These are phyloP conservation scores for Suhomyces sp. DNA, from an alignment of 805 yeast genomes.

Conservation along the genomic window DNA sequence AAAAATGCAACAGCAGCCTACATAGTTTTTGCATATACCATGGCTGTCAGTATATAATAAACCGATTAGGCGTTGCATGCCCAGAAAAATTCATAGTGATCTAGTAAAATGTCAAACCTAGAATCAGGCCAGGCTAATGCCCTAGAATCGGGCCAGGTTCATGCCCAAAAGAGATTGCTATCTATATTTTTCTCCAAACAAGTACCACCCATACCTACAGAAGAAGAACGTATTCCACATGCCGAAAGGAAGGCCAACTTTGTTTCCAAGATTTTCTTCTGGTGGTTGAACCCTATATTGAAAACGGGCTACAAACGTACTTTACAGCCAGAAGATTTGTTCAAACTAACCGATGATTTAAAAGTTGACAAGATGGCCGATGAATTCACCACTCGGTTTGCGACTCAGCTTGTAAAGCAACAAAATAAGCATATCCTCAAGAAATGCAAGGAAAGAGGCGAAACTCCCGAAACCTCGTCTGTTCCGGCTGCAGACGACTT, in stretches of 20 bases:
- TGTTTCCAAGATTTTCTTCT: constrained; percentile 47
- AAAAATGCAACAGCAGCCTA: neutral
- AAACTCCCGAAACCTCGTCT: constrained; percentile 18
- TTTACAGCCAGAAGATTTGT: constrained; percentile 62
- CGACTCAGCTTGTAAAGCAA: constrained; percentile 8
- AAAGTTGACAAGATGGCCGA: constrained; percentile 25
- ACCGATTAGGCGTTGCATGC: neutral
- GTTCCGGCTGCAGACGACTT: constrained; percentile 25
- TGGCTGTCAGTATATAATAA: neutral
- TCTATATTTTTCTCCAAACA: constrained; percentile 32
- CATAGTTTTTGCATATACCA: neutral
- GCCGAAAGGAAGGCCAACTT: constrained; percentile 43
- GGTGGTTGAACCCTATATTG: constrained; percentile 69
- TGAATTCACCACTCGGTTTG: constrained; percentile 14
- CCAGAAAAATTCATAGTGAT: neutral
- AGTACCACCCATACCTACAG: constrained; percentile 52
- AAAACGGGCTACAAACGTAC: constrained; percentile 71
- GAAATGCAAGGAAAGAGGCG: constrained; percentile 27
- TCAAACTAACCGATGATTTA: constrained; percentile 29
- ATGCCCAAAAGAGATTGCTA: constrained; percentile 33
- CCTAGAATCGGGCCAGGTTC: constrained; percentile 11
- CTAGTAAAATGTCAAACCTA: neutral
- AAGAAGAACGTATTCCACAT: constrained; percentile 46
- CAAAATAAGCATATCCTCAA: constrained; percentile 16
- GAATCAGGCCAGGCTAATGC: neutral